Base-by-base conservation (phyloP, 2,329 filamentous ascomycete genomes). In the Stemphylium vesicarium region DNA sequence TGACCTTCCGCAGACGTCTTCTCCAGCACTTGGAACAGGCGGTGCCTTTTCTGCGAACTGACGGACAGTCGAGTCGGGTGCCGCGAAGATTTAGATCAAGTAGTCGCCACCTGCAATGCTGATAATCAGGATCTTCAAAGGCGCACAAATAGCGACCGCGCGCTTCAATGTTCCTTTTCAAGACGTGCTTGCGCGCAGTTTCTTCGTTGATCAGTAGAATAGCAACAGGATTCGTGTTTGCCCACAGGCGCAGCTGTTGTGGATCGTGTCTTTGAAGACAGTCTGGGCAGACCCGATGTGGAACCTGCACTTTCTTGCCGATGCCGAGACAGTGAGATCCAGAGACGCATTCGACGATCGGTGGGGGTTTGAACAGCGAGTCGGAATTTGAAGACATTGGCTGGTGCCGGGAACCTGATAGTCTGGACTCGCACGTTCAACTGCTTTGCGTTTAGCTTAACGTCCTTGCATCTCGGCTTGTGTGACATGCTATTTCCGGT, bases 11-110 rank as follows among this genome's bases (percentile, higher is more conserved):
- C 2, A 68, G 56, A 49, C 63, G 57, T 31, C 57, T 55, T 15
- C 49, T 62, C 66, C 68, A 72, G 43, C 66, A 71, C 59, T 55
- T 61, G 10, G 44, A 15, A 43, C 67, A 71, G 31, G 67, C 66
- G 38, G 53, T 38, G 8, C 63, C 66, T 46, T 69, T 70, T 8
- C 48, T 57, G 32, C 52, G 43, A 11, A 70, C 68, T 6, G 60
- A 50, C 31, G 43, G 41, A 39, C 67, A 69, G 37, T 57, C 50
- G 5, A 65, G 45, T 40, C 64, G 53, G 10, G 59, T 66, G 11
- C 61, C 63, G 15, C 67, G 57, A 20, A 71, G 61, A 37, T 70
- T 70, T 24, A 70, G 45, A 37, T 70, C 67, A 24, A 42, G 26
- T 16, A 49, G 45, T 43, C 67, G 67, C 69, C 69, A 70, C 51